These are phyloP conservation scores for Camellia granthamiana DNA, from an alignment of 148 eudicot genomes.

Conservation along the genomic window DNA sequence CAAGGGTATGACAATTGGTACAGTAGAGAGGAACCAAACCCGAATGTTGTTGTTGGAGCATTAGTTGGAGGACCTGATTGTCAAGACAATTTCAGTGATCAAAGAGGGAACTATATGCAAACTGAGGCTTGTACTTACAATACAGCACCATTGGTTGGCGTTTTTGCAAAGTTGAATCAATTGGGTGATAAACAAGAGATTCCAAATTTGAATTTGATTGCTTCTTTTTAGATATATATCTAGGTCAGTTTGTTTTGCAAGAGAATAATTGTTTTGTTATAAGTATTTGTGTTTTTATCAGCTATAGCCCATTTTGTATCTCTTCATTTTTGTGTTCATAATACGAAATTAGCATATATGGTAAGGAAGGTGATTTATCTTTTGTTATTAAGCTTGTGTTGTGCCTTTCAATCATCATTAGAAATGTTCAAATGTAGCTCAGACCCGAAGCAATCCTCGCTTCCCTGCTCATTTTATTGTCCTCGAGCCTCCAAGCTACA, in stretches of 20 bases:
- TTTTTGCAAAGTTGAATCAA: conserved; percentile 63
- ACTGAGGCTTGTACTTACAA: conserved; percentile 91
- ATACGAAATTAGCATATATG: neutral
- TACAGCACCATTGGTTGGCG: conserved; percentile 79
- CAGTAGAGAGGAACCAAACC: conserved; percentile 49
- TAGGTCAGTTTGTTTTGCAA: neutral
- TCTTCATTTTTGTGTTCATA: neutral
- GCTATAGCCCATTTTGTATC: neutral
- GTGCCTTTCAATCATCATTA: too few species aligned
- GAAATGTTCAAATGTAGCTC: too few species aligned
- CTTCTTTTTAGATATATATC: conserved; percentile 17
- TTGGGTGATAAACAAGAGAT: neutral
- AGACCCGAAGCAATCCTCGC: too few species aligned
- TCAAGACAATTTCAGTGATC: conserved; percentile 51
- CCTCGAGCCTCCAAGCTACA: too few species aligned
- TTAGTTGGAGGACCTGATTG: conserved; percentile 82
- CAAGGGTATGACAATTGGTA: conserved; percentile 89
- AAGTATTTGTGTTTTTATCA: neutral
- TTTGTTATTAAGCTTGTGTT: too few species aligned
- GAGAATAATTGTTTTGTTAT: neutral
- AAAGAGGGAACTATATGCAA: conserved; percentile 66
- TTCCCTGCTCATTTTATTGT: too few species aligned
- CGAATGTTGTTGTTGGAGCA: conserved; percentile 67
- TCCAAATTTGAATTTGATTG: conserved; percentile 6
- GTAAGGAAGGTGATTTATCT: too few species aligned